phyloP scores from a whole-genome alignment of 2,329 filamentous ascomycete species.

The Domatiomyces catenatus region DNA sequence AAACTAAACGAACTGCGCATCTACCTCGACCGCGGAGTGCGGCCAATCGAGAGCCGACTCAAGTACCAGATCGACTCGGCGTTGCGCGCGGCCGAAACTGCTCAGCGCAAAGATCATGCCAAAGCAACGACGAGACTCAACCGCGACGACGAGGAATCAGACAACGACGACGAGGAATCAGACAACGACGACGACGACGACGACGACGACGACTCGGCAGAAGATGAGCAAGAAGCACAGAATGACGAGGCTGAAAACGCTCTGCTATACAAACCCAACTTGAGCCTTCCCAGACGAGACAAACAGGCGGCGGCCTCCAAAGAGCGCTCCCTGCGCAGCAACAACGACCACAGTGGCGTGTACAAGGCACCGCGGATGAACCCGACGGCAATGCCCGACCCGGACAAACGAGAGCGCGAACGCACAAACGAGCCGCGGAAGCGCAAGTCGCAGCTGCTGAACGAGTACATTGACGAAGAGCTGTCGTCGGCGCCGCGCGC shows the following conservation, averaged over 20 bases:
- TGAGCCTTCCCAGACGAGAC: neutral
- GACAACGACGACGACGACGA: conserved; percentile 27
- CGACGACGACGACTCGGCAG: conserved; percentile 25
- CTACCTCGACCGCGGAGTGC: conserved; percentile 82
- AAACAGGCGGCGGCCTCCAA: neutral
- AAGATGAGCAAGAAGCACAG: conserved; percentile 33
- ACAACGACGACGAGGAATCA: conserved; percentile 28
- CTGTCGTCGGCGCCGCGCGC: conserved; percentile 67
- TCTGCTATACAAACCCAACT: conserved; percentile 1
- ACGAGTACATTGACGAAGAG: conserved; percentile 81
- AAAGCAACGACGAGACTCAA: conserved; percentile 22
- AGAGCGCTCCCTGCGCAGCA: conserved; percentile 15
- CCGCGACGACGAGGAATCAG: conserved; percentile 20
- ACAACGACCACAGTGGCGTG: conserved; percentile 51
- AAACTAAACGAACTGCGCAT: conserved; percentile 86
- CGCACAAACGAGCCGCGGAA: conserved; percentile 34
- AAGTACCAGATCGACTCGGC: conserved; percentile 96
- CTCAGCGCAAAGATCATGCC: conserved; percentile 33
- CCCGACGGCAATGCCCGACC: conserved; percentile 61
- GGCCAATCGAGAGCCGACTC: conserved; percentile 74
- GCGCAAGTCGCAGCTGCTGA: conserved; percentile 66
- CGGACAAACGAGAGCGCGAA: conserved; percentile 41
- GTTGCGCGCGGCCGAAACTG: conserved; percentile 68
- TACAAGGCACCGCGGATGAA: conserved; percentile 83
- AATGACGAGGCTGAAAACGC: conserved; percentile 18